Base-by-base conservation (phyloP, 2,329 filamentous ascomycete species). In the Camillea tinctor region DNA sequence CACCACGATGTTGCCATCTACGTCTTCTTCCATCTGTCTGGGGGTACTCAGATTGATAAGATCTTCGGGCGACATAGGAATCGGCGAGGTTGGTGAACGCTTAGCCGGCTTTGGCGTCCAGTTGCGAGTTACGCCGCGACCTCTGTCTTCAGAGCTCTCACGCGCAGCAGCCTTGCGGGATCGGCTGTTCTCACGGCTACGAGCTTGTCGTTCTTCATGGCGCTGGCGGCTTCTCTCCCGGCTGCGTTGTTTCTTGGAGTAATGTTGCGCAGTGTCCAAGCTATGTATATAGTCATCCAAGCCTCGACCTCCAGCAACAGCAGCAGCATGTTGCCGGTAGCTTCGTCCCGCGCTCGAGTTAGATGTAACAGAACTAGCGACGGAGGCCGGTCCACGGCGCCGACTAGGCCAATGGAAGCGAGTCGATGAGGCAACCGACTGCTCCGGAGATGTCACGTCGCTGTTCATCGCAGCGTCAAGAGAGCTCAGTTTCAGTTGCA, bases 11-110 rank as follows among this genome's bases (percentile, higher is more conserved):
- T 68, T 67, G 40, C 72, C 64, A 51, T 65, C 65, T 19, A 64
- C 51, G 21, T 68, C 66, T 13, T 61, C 55, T 21, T 73, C 68
- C 22, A 68, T 63, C 49, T 75, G 69, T 24, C 70, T 76, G 0
- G 81, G 79, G 0, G 79, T 84, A 63, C 82, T 84, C 54, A 89
- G 75, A 66, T 84, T 88, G 70, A 87, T 85, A 61, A 91, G 73
- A 69, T 97, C 93, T 68, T 97, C 92, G 0, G 93, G 93, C 2
- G 93, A 96, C 93, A 97, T 97, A 2, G 93, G 92, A 1, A 97
- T 84, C 0, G 94, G 94, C 0, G 94, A 97, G 1, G 92, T 96
- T 0, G 94, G 94, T 1, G 94, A 97, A 21, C 91, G 84, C 76
- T 97, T 96, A 13, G 88, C 85, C 19, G 90, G 86, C 70, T 87